Conservation (phyloP, 75 land plant species). For the Cupressus sempervirens region DNA sequence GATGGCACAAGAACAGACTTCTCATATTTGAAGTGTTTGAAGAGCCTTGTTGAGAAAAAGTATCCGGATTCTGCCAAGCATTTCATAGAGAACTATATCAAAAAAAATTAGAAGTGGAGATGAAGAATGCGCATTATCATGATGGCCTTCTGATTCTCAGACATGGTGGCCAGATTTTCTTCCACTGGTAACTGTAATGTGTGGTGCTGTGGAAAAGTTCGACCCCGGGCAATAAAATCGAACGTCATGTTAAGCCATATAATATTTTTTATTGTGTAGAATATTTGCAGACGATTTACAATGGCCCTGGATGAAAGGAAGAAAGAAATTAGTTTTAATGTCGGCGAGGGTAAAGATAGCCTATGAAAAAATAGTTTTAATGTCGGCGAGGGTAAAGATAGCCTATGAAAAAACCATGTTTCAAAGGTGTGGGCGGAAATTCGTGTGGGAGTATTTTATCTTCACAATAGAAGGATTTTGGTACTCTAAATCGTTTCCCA, state of each 20-base stretch:
- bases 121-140: background rate
- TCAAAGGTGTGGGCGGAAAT: background rate
- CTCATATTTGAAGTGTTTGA: slow-evolving; percentile 39
- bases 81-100: background rate
- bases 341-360: too few relatives aligned
- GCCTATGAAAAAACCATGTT: background rate
- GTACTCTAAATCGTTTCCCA: too few relatives aligned
- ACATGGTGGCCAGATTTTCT: background rate
- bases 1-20: slow-evolving; percentile 39
- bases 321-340: too few relatives aligned
- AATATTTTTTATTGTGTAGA: too few relatives aligned
- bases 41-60: slow-evolving; percentile 21
- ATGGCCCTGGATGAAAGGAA: too few relatives aligned
- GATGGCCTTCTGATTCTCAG: background rate
- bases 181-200: background rate
- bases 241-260: background rate
- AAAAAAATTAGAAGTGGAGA: background rate
- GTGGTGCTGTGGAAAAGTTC: background rate
- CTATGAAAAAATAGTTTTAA: too few relatives aligned
- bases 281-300: background rate
- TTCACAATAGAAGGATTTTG: too few relatives aligned
- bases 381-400: too few relatives aligned
- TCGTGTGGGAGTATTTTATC: too few relatives aligned
- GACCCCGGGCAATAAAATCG: background rate
- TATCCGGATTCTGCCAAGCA: slow-evolving; percentile 9